These are phyloP conservation scores for Cydonia oblonga DNA, from an alignment of 331 rosid species.

Conservation along the genomic window DNA sequence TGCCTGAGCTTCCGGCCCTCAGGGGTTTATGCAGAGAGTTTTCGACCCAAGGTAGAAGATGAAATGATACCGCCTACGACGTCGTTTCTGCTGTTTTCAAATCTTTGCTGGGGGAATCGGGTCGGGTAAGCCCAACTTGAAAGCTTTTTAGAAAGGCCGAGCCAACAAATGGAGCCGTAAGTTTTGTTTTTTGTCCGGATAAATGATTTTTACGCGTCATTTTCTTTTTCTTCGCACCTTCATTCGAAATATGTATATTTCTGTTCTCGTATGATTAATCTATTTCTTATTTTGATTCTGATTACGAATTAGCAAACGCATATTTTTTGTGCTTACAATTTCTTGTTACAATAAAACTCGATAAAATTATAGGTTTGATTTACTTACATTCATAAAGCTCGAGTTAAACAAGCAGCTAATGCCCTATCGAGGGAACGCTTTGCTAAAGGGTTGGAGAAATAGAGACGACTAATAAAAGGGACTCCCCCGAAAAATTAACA, in stretches of 20 bases:
- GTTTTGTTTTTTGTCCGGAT: background rate
- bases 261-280: too few relatives aligned
- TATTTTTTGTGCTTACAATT: background rate
- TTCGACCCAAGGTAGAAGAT: background rate
- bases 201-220: too few relatives aligned
- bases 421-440: slow-evolving; percentile 69
- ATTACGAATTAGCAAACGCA: too few relatives aligned
- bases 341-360: background rate
- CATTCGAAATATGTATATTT: too few relatives aligned
- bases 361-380: background rate
- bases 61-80: background rate
- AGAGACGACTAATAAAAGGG: slow-evolving; percentile 11
- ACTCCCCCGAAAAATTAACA: too few relatives aligned
- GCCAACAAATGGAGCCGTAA: background rate
- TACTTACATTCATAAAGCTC: slow-evolving; percentile 19
- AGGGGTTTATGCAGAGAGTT: slow-evolving; percentile 1
- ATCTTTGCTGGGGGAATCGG: background rate
- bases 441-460: slow-evolving; percentile 53
- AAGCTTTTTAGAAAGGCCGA: background rate
- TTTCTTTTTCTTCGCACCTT: too few relatives aligned
- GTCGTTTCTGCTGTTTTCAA: background rate
- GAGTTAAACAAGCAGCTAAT: slow-evolving; percentile 63
- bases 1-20: slow-evolving; percentile 2
- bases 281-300: too few relatives aligned
- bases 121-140: background rate